Base-by-base conservation (phyloP, 441 rosid species). In the Croton laevigatus region DNA sequence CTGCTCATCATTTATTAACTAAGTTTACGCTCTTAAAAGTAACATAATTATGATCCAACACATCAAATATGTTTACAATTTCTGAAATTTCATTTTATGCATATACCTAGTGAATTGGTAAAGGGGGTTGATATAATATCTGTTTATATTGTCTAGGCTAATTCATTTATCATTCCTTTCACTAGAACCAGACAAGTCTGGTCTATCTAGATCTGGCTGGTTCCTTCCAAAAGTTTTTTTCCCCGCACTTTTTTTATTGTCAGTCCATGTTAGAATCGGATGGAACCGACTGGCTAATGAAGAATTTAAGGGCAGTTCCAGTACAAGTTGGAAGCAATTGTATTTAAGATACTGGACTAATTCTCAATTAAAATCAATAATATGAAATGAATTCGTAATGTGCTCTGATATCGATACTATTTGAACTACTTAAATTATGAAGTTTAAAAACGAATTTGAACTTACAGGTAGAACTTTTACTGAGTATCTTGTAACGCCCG, bases 391-490 rank as follows among this genome's bases (percentile, higher is more conserved):
- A 37, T 19, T 14, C 40, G 49, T 48, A 8, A 58, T 5, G 10
- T 38, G 27, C 52, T 62, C 45, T 20, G 16, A 45, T n/a, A 23
- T 49, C 44, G n/a, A 34, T 60, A 60, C 40, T 19, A 37, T 37
- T 36, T 49, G 42, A 32, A 66, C 63, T 4, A 44, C 12, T 11
- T 13, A 19, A 23, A 70, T 4, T 55, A 63, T 22, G 22, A 48
- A 55, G 1, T 40, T 34, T 62, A 45, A 46, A 68, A 11, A 55
- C 55, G 76, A 51, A 45, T 37, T 16, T 53, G 58, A 78, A 85
- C 98, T 89, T 70, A 94, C 97, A 44, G 97, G 92, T 62, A 91
- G 78, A 80, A 92, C 97, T 86, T 92, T 89, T 19, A 89, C 97
- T 22, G 96, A 81, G 59, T 89, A 94, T 66, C 81, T 90, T 19